phyloP scores from a whole-genome alignment of 164 flowering plant genomes.

The Tetracentron sinense region DNA sequence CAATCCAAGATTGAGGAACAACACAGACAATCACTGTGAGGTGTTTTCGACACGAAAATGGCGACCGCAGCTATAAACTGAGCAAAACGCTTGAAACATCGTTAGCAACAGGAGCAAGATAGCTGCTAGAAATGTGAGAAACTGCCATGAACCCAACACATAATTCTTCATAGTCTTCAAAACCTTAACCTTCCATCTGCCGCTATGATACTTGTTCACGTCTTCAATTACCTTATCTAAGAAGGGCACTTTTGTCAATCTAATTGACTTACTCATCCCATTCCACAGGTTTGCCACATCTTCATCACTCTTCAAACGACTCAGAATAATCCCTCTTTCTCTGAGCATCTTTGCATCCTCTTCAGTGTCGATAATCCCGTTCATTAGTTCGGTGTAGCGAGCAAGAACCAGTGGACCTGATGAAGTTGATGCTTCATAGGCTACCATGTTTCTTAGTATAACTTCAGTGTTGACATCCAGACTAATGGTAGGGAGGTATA shows the following conservation, averaged over 20 bases:
- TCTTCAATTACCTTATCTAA: no score
- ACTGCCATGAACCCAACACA: no score
- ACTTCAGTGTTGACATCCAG: slow-evolving; percentile 51
- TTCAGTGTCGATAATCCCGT: no score
- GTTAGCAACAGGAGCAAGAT: slow-evolving; percentile 43
- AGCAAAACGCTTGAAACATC: slow-evolving; percentile 44
- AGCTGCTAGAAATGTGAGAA: no score
- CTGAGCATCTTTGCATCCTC: slow-evolving; percentile 50
- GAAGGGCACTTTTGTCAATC: no score
- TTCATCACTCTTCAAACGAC: slow-evolving; percentile 60
- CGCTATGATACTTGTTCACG: slow-evolving; percentile 49
- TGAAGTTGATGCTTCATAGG: slow-evolving; percentile 53
- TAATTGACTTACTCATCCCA: slow-evolving; percentile 64
- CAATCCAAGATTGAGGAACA: no score
- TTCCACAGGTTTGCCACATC: slow-evolving; percentile 71
- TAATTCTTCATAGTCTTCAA: slow-evolving; percentile 28
- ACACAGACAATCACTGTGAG: neutral
- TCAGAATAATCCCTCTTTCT: slow-evolving; percentile 51
- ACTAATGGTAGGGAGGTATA: slow-evolving; percentile 31
- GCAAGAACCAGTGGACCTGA: slow-evolving; percentile 55
- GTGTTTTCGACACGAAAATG: slow-evolving; percentile 2
- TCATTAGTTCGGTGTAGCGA: slow-evolving; percentile 58
- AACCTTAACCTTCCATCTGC: slow-evolving; percentile 44
- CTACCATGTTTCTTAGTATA: no score
- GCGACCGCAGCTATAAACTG: slow-evolving; percentile 37